Evolutionary conservation across 345 rosid genomes (phyloP).

Genomic region (Syzygium grande): DNA sequence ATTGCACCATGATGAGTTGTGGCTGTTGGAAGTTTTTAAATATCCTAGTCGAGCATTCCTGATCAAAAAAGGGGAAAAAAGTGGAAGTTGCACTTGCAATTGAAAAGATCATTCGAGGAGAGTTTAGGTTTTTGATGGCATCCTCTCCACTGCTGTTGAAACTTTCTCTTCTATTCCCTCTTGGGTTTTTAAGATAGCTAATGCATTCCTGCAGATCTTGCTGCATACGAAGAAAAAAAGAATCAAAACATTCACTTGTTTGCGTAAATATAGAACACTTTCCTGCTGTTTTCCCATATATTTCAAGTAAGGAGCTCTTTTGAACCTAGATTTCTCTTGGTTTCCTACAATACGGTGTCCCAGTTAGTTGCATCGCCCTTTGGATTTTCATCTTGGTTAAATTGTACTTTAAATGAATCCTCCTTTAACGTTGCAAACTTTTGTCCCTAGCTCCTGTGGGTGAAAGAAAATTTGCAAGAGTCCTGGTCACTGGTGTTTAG

Average conservation of each 20-base stretch:
- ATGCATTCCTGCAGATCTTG: not conserved
- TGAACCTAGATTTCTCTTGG: not conserved
- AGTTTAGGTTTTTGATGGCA: not conserved
- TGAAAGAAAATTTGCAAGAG: conserved; percentile 88
- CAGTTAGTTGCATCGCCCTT: not conserved
- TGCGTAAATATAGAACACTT: not conserved
- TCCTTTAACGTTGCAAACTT: not conserved
- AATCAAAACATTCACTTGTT: not conserved
- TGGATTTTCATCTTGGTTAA: not conserved
- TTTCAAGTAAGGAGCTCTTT: not conserved
- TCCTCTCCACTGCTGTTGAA: not conserved
- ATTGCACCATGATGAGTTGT: not conserved
- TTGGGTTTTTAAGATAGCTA: not conserved
- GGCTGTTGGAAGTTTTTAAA: not conserved
- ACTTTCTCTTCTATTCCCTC: not conserved
- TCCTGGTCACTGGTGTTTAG: conserved; percentile 93
- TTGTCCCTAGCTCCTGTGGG: conserved; percentile 85
- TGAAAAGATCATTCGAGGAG: not conserved
- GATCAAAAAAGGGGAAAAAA: not conserved
- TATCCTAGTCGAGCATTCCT: not conserved
- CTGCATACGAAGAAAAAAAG: not conserved
- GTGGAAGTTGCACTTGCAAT: not conserved
- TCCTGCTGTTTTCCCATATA: not conserved
- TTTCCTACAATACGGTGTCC: not conserved
- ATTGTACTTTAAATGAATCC: not conserved